phyloP scores from a whole-genome alignment of 163 green algal genomes.

The Coccomyxa subellipsoidea region DNA sequence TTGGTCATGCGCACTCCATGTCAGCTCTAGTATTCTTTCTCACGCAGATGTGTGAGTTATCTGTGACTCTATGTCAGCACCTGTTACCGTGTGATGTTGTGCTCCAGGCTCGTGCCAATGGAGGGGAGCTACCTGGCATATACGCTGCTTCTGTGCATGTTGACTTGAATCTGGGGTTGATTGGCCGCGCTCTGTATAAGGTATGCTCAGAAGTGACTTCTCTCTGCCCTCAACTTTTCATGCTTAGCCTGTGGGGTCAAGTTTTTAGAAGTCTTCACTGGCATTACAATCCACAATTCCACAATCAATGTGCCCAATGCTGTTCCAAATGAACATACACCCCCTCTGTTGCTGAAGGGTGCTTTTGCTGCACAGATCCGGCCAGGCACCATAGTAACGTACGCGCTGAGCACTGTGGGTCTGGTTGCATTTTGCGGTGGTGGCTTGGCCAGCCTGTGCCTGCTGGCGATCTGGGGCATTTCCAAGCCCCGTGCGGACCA shows the following conservation, averaged over 20 bases:
- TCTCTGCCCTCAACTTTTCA: neutral
- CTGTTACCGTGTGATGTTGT: too few species aligned
- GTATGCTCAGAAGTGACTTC: neutral
- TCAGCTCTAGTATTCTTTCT: too few species aligned
- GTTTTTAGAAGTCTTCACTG: too few species aligned
- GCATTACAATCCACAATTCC: too few species aligned
- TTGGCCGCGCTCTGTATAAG: conserved; percentile 6
- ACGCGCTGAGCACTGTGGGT: neutral
- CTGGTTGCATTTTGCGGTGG: neutral
- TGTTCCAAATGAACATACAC: too few species aligned
- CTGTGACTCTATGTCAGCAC: too few species aligned
- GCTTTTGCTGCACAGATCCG: neutral
- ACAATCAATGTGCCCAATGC: too few species aligned
- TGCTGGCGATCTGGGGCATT: neutral
- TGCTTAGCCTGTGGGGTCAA: too few species aligned
- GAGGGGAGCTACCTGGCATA: conserved; percentile 1
- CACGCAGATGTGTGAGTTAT: too few species aligned
- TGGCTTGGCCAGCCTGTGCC: neutral
- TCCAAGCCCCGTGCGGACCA: neutral
- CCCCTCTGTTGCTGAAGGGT: neutral
- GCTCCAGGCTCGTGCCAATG: conserved; percentile 3
- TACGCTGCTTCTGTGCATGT: conserved; percentile 13
- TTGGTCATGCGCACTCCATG: too few species aligned
- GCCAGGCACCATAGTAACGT: neutral
- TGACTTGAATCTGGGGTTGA: neutral